Conservation (phyloP, 352 stramenopile genomes). For the Pythium brachiatum region DNA sequence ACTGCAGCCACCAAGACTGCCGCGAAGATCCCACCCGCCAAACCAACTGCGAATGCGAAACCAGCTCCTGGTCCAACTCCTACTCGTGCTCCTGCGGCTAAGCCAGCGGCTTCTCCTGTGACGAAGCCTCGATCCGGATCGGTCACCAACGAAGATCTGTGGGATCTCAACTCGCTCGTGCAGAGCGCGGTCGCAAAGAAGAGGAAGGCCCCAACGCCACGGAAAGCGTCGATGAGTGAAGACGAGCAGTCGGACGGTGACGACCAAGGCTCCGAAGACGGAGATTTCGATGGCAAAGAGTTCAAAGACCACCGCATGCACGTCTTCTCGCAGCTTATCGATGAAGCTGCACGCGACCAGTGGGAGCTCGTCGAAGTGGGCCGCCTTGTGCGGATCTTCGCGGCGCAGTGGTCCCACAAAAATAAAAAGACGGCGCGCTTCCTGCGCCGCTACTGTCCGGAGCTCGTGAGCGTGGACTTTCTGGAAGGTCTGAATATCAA, state of each 20-base stretch:
- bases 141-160: conserved; percentile 15
- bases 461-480: conserved; percentile 86
- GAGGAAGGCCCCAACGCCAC: background rate
- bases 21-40: background rate
- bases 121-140: background rate
- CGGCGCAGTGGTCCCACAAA: conserved; percentile 50
- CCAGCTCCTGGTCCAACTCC: background rate
- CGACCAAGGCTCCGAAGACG: conserved; percentile 2
- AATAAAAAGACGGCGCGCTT: conserved; percentile 62
- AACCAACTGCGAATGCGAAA: background rate
- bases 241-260: background rate
- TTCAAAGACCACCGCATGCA: conserved; percentile 25
- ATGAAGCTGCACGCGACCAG: conserved; percentile 63
- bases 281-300: conserved; percentile 13
- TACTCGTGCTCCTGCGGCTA: background rate
- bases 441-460: conserved; percentile 53
- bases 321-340: conserved; percentile 76
- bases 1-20: background rate
- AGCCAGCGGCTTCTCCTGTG: background rate
- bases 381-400: conserved; percentile 77
- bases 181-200: conserved; percentile 10
- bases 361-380: conserved; percentile 83
- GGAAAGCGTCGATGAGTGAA: conserved; percentile 6
- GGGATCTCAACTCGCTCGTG: conserved; percentile 23
- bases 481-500: conserved; percentile 70